phyloP scores from a whole-genome alignment of 495 filamentous ascomycete species.

The Tricharina praecox region DNA sequence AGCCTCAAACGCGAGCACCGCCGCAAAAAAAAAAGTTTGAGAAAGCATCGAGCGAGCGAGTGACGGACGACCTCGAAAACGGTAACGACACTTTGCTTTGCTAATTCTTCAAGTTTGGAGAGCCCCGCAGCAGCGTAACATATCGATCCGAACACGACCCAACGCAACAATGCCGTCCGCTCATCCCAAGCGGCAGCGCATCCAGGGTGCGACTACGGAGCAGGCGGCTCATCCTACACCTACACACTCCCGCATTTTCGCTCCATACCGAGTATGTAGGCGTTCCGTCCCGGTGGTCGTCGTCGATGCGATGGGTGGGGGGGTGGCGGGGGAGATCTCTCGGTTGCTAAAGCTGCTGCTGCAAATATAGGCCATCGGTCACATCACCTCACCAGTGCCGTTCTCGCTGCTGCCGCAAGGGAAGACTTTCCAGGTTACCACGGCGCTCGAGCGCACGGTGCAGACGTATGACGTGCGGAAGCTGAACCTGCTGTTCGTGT shows the following conservation, averaged over 20 bases:
- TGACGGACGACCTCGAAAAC: too few species aligned
- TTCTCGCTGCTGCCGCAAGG: constrained; percentile 78
- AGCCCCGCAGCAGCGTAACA: too few species aligned
- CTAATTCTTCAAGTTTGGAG: too few species aligned
- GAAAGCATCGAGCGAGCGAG: too few species aligned
- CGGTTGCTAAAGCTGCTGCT: constrained; percentile 6
- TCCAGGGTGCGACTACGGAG: neutral
- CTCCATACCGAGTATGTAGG: constrained; percentile 65
- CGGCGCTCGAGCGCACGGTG: constrained; percentile 70
- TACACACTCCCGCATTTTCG: constrained; percentile 57
- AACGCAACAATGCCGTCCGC: constrained; percentile 7
- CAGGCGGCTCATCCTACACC: constrained; percentile 5
- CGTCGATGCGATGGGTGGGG: neutral
- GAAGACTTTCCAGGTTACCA: constrained; percentile 91
- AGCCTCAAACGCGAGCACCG: too few species aligned
- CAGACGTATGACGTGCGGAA: constrained; percentile 87
- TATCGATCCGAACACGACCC: too few species aligned
- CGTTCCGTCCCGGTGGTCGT: neutral
- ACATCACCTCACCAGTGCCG: constrained; percentile 75
- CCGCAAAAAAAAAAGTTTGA: too few species aligned
- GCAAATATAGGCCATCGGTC: constrained; percentile 55
- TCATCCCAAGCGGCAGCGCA: constrained; percentile 21
- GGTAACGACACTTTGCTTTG: too few species aligned
- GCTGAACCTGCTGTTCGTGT: constrained; percentile 82
- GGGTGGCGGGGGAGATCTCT: too few species aligned